A percentile compares a stretch with the other conserved stretches of the same genome.
Evolutionary conservation across 73 alveolate genomes (phyloP).

Genomic region (Paramecium sexaurelia): DNA sequence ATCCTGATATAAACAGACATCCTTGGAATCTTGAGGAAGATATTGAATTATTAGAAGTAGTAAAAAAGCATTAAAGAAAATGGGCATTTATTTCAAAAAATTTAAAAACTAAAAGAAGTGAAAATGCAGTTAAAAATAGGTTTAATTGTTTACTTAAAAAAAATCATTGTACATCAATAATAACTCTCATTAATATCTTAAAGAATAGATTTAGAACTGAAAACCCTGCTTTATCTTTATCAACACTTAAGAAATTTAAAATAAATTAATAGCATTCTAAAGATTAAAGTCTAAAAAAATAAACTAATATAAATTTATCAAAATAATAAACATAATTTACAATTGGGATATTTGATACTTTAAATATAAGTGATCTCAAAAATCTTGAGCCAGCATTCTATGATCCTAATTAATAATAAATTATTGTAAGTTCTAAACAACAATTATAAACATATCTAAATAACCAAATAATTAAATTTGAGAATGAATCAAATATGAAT

Average conservation of each 20-base stretch:
- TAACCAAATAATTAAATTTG: not conserved
- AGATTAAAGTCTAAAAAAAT: not conserved
- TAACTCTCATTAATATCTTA: not conserved
- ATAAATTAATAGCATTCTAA: not conserved
- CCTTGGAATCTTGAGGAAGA: constrained; percentile 87
- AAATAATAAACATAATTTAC: not conserved
- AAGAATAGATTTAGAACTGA: not conserved
- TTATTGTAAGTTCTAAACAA: not conserved
- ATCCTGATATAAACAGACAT: constrained; percentile 85
- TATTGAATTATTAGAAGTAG: constrained; percentile 74
- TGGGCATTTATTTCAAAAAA: constrained; percentile 85
- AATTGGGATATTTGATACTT: not conserved
- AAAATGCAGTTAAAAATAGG: constrained; percentile 86
- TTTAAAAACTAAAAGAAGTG: constrained; percentile 79
- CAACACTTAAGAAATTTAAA: not conserved
- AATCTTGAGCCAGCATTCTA: not conserved
- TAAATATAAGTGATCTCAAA: not conserved
- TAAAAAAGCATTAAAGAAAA: constrained; percentile 79
- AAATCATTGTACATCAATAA: not conserved
- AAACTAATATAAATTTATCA: not conserved
- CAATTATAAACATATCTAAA: not conserved
- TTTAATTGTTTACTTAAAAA: constrained; percentile 64
- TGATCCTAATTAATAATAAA: not conserved
- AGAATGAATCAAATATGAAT: not conserved
- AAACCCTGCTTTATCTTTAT: not conserved